Base-by-base conservation (phyloP, 2,329 filamentous ascomycete species). In the Trichoderma arundinaceum region DNA sequence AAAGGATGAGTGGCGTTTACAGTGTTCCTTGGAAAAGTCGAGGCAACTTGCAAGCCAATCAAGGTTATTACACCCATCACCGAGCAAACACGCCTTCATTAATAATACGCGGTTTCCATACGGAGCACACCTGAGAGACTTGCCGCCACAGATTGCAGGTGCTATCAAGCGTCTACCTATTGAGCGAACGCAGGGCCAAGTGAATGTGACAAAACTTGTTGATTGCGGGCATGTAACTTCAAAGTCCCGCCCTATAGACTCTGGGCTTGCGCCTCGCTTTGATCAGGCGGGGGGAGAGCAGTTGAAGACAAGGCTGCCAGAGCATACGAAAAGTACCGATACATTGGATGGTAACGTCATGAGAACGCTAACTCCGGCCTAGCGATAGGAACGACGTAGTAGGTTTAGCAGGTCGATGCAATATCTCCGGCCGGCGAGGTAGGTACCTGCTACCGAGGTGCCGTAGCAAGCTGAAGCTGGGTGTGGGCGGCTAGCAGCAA, bases 301-400 rank as follows among this genome's bases (percentile, higher is more conserved):
- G 28, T 33, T 39, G 46, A 19, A 60, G 39, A 35, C 48, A 19
- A 54, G 49, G 49, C 49, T 62, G 49, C 13, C 49, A 38, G 10
- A 35, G 38, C 41, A 38, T 32, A 32, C 43, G 19, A 22, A 10
- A 51, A 28, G 44, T 60, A 51, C 44, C 19, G 28, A n/a, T 63
- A 61, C 46, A 38, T 52, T n/a, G 56, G 32, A 38, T 17, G 49
- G 49, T 41, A 63, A 63, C 60, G 60, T 63, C 60, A 63, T 63
- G 60, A 63, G 54, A 63, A 53, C 60, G 60, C 60, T 63, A 63
- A 63, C 38, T 63, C 60, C 49, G 60, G 39, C 28, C 60, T 53
- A 63, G 60, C 60, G 60, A 63, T 54, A 46, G 17, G 35, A 17
- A 46, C 51, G 12, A 44, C 9, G 17, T 35, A 13, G 22, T 19